A percentile compares a stretch with the other conserved stretches of the same genome.
phyloP scores from a whole-genome alignment of 495 filamentous ascomycete species.

The Neurospora sp. region DNA sequence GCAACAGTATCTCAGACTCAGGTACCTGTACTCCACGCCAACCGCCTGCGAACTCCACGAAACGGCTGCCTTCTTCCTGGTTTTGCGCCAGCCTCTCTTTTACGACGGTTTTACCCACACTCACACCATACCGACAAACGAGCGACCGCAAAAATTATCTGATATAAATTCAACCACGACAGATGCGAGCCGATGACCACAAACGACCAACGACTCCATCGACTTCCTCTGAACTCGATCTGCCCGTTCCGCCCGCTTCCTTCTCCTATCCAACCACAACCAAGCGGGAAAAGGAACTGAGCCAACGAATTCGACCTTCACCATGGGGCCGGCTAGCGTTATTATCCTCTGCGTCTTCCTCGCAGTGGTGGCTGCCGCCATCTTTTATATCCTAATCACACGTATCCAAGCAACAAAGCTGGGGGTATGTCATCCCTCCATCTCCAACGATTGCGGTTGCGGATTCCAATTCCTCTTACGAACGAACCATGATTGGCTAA shows the following conservation, averaged over 20 bases:
- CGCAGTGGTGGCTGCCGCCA: slow-evolving; percentile 30
- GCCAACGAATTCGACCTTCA: neutral
- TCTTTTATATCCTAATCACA: slow-evolving; percentile 45
- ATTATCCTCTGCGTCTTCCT: slow-evolving; percentile 44
- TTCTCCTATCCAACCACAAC: neutral
- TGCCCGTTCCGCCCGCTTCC: neutral
- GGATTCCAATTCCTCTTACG: neutral
- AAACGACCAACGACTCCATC: neutral
- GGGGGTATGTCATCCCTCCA: slow-evolving; percentile 35
- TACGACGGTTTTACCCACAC: neutral
- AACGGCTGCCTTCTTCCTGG: neutral
- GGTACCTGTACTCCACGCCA: neutral
- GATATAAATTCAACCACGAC: neutral
- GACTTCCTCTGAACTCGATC: neutral
- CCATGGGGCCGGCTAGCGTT: slow-evolving; percentile 33
- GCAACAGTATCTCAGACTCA: neutral
- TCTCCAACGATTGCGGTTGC: neutral
- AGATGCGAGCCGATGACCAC: neutral
- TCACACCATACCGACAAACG: neutral
- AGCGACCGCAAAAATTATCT: neutral
- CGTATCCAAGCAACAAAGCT: slow-evolving; percentile 51
- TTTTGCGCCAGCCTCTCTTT: neutral
- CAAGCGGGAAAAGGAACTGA: neutral
- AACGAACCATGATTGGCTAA: neutral
- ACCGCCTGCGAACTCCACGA: neutral